Evolutionary conservation across 495 filamentous ascomycete genomes (phyloP), one percentile per base, ranked within the genome.

Genomic region (Penicillium odoratum): DNA sequence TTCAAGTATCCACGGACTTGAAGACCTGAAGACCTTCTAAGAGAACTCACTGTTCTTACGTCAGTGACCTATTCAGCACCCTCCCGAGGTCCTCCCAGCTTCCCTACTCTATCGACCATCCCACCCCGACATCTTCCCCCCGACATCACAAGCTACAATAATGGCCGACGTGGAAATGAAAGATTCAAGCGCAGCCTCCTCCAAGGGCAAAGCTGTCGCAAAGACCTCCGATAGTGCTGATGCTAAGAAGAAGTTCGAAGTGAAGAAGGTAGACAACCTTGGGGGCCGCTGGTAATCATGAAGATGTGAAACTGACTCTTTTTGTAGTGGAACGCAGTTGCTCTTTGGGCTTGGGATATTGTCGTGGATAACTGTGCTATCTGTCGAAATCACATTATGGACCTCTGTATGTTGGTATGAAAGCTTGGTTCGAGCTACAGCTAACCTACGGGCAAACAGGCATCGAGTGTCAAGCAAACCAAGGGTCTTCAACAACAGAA

Each of bases 351-450:
- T 2, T 99, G 94, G 94, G 94, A 99, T 74, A 99, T 99, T 52
- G 93, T 99, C 11, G 94, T 99, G 51, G 94, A 99, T 78, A 99
- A 99, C 81, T 99, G 94, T 72, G 94, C 94, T 57, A 99, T 99
- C 68, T 99, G 94, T 78, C 85, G 94, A 64, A 99, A 99, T 68
- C 94, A 99, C 70, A 99, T 99, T 72, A 99, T 99, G 94, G 94
- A 99, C 72, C 80, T 99, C 29, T 99, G 92, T 93, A 81, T 59
- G 85, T 72, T 33, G n/a, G 36, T 9, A 31, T 45, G 53, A 21
- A 15, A 4, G 8, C 49, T 2, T 38, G 16, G 9, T 26, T 42
- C 10, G 42, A 46, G 21, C 11, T 29, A 29, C 46, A 55, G 34
- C 51, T 62, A 36, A 62, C 18, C 33, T 15, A 28, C 11, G 9